These are phyloP conservation scores for Nitzschia palea DNA, from an alignment of 108 stramenopile genomes.

Conservation along the genomic window DNA sequence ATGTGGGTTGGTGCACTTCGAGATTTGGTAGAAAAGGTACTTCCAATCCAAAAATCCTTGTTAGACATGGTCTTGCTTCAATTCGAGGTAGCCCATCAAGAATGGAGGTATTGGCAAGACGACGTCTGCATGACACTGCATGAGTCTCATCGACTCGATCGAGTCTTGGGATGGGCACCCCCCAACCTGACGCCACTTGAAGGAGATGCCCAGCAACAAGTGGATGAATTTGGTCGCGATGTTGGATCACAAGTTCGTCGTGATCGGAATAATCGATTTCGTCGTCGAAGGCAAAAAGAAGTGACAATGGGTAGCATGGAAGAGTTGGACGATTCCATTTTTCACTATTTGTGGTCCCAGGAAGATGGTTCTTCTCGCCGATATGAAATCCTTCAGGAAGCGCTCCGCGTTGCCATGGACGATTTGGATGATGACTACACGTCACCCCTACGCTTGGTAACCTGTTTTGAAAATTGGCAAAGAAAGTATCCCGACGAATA, in stretches of 20 bases:
- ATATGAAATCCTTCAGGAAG: constrained; percentile 46
- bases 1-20: constrained; percentile 75
- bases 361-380: constrained; percentile 31
- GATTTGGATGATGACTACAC: constrained; percentile 69
- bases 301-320: not conserved
- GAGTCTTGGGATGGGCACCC: constrained; percentile 47
- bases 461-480: constrained; percentile 62
- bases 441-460: constrained; percentile 35
- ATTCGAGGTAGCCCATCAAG: constrained; percentile 13
- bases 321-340: not conserved
- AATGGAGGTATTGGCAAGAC: constrained; percentile 55
- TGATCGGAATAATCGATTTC: constrained; percentile 50
- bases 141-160: constrained; percentile 36
- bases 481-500: constrained; percentile 60
- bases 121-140: constrained; percentile 53
- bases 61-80: constrained; percentile 35
- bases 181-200: not conserved
- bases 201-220: not conserved
- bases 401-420: constrained; percentile 50
- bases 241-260: constrained; percentile 57
- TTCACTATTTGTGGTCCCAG: not conserved
- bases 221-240: constrained; percentile 87
- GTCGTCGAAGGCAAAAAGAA: constrained; percentile 21
- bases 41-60: constrained; percentile 43
- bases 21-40: constrained; percentile 52